These are phyloP conservation scores for Sphaerobolus stellatus DNA, from an alignment of 1,284 basidiomycete species.

Conservation along the genomic window DNA sequence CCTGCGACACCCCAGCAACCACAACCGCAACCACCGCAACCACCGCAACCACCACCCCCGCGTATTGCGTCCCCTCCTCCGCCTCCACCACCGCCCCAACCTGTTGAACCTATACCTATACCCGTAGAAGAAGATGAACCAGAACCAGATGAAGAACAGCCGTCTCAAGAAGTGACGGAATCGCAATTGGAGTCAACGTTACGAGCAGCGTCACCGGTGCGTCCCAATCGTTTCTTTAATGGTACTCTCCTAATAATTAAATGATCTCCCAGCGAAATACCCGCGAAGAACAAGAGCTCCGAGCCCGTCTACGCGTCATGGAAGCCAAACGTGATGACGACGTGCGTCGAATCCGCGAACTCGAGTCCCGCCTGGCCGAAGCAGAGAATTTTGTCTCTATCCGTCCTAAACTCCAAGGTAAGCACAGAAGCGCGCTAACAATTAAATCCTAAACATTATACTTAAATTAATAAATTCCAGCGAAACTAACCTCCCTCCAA, in stretches of 20 bases:
- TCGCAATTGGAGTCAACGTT: too few relatives aligned
- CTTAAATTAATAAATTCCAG: slow-evolving; percentile 26
- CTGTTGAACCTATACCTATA: slow-evolving; percentile 10
- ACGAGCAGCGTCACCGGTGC: too few relatives aligned
- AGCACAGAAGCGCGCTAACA: too few relatives aligned
- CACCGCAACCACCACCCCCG: not conserved
- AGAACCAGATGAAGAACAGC: too few relatives aligned
- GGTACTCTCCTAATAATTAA: slow-evolving; percentile 1
- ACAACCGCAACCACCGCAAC: not conserved
- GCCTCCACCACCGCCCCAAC: slow-evolving; percentile 20
- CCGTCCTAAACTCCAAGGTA: slow-evolving; percentile 77
- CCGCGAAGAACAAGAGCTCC: slow-evolving; percentile 75
- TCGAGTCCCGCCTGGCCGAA: slow-evolving; percentile 83
- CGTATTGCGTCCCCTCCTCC: slow-evolving; percentile 2
- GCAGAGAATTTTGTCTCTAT: slow-evolving; percentile 84
- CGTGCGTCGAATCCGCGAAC: slow-evolving; percentile 74
- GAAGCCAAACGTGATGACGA: slow-evolving; percentile 89
- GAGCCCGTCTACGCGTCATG: slow-evolving; percentile 79
- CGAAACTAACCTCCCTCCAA: slow-evolving; percentile 80
- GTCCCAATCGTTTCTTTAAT: too few relatives aligned
- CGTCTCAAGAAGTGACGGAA: too few relatives aligned
- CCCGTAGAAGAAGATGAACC: too few relatives aligned
- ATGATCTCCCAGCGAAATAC: slow-evolving; percentile 24
- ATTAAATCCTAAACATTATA: not conserved
- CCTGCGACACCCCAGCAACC: not conserved